phyloP scores from a whole-genome alignment of 495 filamentous ascomycete genomes.

The Penicillium parvum region DNA sequence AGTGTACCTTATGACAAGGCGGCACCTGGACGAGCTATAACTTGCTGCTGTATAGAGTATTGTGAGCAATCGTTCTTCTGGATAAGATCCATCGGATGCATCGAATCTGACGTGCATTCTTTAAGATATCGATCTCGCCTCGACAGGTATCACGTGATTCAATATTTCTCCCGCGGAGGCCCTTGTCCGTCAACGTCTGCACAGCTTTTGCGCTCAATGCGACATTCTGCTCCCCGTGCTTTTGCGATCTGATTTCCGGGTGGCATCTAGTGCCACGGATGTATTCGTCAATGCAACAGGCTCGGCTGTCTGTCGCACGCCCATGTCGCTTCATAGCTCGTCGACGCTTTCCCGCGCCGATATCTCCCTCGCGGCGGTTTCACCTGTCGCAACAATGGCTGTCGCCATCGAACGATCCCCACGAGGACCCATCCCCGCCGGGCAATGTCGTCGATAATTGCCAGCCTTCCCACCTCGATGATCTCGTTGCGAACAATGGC shows the following conservation, averaged over 20 bases:
- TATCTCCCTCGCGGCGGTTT: slow-evolving; percentile 33
- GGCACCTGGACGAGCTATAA: neutral
- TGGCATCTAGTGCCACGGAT: slow-evolving; percentile 34
- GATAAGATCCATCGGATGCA: no score
- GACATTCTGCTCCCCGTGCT: slow-evolving; percentile 14
- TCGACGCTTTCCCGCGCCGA: slow-evolving; percentile 36
- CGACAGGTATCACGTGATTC: slow-evolving; percentile 4
- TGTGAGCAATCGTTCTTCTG: no score
- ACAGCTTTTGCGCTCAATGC: slow-evolving; percentile 15
- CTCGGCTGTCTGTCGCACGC: slow-evolving; percentile 32
- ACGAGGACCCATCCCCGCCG: slow-evolving; percentile 15
- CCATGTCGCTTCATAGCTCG: slow-evolving; percentile 43
- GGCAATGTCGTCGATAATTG: slow-evolving; percentile 21
- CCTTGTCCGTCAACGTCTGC: neutral
- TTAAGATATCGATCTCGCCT: no score
- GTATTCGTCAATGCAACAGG: slow-evolving; percentile 41
- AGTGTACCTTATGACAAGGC: neutral
- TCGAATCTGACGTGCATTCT: no score
- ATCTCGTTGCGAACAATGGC: slow-evolving; percentile 7
- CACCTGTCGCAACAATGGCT: slow-evolving; percentile 34
- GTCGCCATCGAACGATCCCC: slow-evolving; percentile 32
- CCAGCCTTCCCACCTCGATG: slow-evolving; percentile 20
- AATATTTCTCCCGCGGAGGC: slow-evolving; percentile 7
- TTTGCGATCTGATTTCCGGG: slow-evolving; percentile 22
- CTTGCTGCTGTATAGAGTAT: neutral